Evolutionary conservation across 2,329 filamentous ascomycete genomes (phyloP), one percentile per base, ranked within the genome.

Genomic region (Didymosphaeria variabile): DNA sequence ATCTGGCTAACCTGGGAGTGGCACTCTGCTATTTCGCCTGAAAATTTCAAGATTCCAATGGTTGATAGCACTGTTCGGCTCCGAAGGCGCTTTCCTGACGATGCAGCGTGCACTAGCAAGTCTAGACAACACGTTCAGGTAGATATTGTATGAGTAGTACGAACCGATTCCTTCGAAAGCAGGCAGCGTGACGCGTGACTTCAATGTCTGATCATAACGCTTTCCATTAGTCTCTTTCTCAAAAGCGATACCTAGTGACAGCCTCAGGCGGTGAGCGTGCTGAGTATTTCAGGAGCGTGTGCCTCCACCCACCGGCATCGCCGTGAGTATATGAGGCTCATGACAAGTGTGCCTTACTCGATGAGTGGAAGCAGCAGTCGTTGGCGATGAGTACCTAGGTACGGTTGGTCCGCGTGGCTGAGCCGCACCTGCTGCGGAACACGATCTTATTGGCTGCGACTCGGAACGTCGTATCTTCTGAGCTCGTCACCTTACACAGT

Each of bases 371-470:
- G 10, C 7, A 23, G 52, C 19, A 54, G n/a, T 31, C 13, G 26
- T 17, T 45, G 23, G 52, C 52, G 52, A 40, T 50, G 47, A 34
- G n/a, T n/a, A n/a, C n/a, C n/a, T n/a, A n/a, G n/a, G 29, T 21
- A 23, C n/a, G n/a, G 47, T 31, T 7, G 51, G 26, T 26, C 29
- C 12, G 52, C 52, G 38, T 55, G 52, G 52, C 52, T 45, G 52
- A 44, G 52, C 31, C 50, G 50, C 38, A 32, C 13, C 52, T 55
- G 38, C n/a, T 45, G 52, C 38, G 52, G 38, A 55, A 31, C 52
- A 2, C 19, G 15, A 44, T 45, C 21, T 45, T 21, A 55, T 55
- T 55, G 52, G 52, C 17, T 17, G 31, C 26, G 23, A 21, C 32
- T 10, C 10, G 12, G 31, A 23, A 19, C n/a, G 15, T 5, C 26